Base-by-base conservation (phyloP, 2,329 filamentous ascomycete species). In the Xylaria sp. region DNA sequence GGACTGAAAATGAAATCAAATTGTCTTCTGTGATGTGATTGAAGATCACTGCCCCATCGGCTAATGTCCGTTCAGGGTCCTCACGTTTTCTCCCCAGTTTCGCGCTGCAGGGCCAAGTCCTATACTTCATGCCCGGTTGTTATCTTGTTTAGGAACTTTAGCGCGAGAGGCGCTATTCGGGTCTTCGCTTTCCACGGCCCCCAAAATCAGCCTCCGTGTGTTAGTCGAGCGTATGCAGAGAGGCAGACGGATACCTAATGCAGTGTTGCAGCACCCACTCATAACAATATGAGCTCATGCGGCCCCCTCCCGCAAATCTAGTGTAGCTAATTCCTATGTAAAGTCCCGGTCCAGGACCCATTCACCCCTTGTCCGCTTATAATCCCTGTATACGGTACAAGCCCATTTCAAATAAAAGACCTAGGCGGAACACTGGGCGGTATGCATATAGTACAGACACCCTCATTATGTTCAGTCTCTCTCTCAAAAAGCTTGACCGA, bases 321-420 rank as follows among this genome's bases (percentile, higher is more conserved):
- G 9, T 40, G 35, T 40, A 40, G 50, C 64, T 32, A 29, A 44
- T 35, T 27, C 2, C 40, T 27, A 32, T 21, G 27, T 25, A 47
- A 32, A 55, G 23, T 29, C n/a, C 40, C 42, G 25, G 57, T 51
- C n/a, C 50, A 18, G 16, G 50, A 42, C 57, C 63, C 63, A 62
- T 48, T 35, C n/a, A 47, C 27, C 23, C 55, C 54, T 53, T 54
- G 60, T 40, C 65, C 54, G 29, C 37, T n/a, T 42, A 42, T n/a
- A 32, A 60, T 21, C 65, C 60, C 40, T 54, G 65, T 48, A 27
- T 35, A 29, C 37, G 25, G 44, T 35, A 51, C 51, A 58, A 21
- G 23, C 9, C 12, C 65, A 68, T 64, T 64, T 68, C 53, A 68
- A 68, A 64, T 64, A 68, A 60, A 29, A 55, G 40, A 42, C 61